These are phyloP conservation scores for Prunus davidiana DNA, from an alignment of 306 rosid genomes.

Conservation along the genomic window DNA sequence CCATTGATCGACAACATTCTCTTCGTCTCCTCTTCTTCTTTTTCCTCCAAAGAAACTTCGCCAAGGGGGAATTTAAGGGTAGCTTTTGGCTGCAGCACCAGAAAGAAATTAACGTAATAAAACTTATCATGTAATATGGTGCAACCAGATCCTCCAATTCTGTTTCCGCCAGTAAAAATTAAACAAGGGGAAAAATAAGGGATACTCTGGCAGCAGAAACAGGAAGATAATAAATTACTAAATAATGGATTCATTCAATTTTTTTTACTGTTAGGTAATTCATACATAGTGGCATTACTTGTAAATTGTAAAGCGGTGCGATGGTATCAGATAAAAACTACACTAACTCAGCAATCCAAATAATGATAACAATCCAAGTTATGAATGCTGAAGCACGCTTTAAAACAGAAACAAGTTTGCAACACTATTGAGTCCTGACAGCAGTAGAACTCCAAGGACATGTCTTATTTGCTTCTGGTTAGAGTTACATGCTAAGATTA, in stretches of 20 bases:
- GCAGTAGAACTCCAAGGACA: neutral
- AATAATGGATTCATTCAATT: neutral
- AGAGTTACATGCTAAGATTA: neutral
- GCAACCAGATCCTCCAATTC: neutral
- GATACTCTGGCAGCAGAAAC: neutral
- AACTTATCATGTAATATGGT: neutral
- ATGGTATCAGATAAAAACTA: neutral
- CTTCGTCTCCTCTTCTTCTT: slow-evolving; percentile 56
- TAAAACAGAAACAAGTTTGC: neutral
- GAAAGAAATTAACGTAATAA: neutral
- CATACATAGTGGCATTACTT: neutral
- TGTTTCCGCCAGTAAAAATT: neutral
- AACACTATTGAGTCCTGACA: neutral
- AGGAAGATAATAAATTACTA: neutral
- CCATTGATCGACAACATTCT: slow-evolving; percentile 55
- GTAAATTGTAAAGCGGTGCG: neutral
- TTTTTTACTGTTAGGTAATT: neutral
- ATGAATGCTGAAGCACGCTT: neutral
- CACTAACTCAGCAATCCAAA: neutral
- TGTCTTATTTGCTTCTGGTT: neutral
- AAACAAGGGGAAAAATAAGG: neutral
- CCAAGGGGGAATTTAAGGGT: slow-evolving; percentile 83
- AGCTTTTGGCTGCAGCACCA: slow-evolving; percentile 76
- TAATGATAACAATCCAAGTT: neutral
- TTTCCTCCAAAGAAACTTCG: slow-evolving; percentile 74